Evolutionary conservation across 1,284 basidiomycete species (phyloP).

Genomic region (Gymnopus androsaceus): DNA sequence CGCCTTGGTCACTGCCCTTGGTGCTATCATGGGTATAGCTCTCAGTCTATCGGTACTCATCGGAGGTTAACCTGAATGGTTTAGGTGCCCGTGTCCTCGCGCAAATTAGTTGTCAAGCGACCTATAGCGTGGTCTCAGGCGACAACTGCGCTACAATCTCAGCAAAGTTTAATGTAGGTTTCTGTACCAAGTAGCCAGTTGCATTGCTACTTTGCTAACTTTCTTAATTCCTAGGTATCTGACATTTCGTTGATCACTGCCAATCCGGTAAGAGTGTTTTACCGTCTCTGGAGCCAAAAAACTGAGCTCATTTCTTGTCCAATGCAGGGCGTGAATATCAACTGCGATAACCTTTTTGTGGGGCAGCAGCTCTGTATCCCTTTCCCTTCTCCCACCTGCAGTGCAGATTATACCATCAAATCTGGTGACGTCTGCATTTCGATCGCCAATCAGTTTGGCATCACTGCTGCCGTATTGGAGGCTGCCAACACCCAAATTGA

Average conservation of each 20-base stretch:
- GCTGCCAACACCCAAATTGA: neutral
- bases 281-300: neutral
- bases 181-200: no score
- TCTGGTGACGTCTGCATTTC: neutral
- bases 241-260: neutral
- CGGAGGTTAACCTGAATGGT: neutral
- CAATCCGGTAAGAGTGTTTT: neutral
- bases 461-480: neutral
- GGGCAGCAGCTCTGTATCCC: neutral
- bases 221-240: no score
- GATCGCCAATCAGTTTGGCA: neutral
- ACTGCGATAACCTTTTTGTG: slow-evolving; percentile 4
- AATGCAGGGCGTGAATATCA: neutral
- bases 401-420: neutral
- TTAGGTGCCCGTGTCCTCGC: neutral
- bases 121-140: neutral
- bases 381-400: neutral
- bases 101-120: neutral
- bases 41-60: neutral
- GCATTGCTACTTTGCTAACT: no score
- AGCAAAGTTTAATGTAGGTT: neutral
- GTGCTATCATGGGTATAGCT: neutral
- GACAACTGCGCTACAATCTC: slow-evolving; percentile 1
- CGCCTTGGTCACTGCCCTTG: neutral
- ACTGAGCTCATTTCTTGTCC: neutral